Percentiles rank a stretch among this genome's conserved stretches.
These are phyloP conservation scores for Penicillium sp. DNA, from an alignment of 2,329 filamentous ascomycete genomes.

Conservation along the genomic window DNA sequence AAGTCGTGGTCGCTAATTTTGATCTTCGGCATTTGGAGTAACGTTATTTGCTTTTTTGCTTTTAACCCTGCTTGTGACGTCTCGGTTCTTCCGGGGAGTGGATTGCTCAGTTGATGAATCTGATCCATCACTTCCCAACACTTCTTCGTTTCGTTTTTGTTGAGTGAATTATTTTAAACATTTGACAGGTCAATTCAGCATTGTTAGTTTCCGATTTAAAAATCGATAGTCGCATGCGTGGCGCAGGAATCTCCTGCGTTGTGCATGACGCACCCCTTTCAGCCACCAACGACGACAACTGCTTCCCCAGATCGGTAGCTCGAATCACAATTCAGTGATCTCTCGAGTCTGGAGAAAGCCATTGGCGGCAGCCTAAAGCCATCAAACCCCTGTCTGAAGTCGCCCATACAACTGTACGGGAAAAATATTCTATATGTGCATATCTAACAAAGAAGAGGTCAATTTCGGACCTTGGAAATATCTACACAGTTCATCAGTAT, in stretches of 20 bases:
- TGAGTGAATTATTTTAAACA: neutral
- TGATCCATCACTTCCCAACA: neutral
- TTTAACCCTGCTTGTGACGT: neutral
- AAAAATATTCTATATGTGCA: neutral
- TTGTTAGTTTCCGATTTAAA: neutral
- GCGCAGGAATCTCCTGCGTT: slow-evolving; percentile 11
- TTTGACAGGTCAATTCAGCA: neutral
- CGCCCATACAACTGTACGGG: neutral
- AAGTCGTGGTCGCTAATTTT: neutral
- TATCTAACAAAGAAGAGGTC: neutral
- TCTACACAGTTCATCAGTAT: neutral
- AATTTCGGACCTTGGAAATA: neutral
- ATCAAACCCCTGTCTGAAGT: neutral
- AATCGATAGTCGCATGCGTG: slow-evolving; percentile 13
- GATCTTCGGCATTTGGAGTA: neutral
- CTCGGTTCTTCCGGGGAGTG: neutral
- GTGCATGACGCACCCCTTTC: slow-evolving; percentile 5
- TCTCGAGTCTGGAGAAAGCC: neutral
- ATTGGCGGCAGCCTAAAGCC: neutral
- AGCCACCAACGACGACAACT: neutral
- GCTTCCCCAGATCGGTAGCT: neutral
- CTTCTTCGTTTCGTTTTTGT: too few relatives aligned
- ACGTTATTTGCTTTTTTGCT: neutral
- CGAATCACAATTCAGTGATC: neutral
- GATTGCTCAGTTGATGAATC: neutral